phyloP scores from a whole-genome alignment of 257 asterid species.

The Salvia hispanica region DNA sequence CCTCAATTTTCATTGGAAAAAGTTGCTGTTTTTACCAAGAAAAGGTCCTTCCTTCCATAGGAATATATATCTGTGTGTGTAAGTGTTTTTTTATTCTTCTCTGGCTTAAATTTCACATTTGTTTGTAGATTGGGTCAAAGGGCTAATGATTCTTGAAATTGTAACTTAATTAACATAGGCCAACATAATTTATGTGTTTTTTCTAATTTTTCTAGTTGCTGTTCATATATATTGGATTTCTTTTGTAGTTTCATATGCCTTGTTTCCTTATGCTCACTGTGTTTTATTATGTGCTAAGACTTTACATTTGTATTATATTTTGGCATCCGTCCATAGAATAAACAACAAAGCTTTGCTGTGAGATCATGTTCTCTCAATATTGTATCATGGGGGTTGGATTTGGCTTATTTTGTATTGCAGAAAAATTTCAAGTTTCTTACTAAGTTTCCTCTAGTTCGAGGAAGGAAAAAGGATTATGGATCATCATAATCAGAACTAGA shows the following conservation, averaged over 20 bases:
- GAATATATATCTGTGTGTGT: too few species aligned
- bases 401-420: not conserved
- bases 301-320: too few species aligned
- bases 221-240: not conserved
- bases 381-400: slow-evolving; percentile 20
- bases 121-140: too few species aligned
- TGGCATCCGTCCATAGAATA: not conserved
- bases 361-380: slow-evolving; percentile 15
- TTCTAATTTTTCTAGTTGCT: too few species aligned
- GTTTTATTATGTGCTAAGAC: not conserved
- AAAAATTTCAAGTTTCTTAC: not conserved
- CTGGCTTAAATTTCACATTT: too few species aligned
- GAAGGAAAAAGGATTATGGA: slow-evolving; percentile 43
- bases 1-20: too few species aligned
- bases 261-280: not conserved
- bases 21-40: too few species aligned
- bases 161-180: too few species aligned
- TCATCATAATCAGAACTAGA: slow-evolving; percentile 38
- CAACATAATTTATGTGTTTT: too few species aligned
- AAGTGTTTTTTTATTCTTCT: too few species aligned
- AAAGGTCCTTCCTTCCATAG: too few species aligned
- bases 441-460: slow-evolving; percentile 10
- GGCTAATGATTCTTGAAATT: too few species aligned
- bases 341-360: not conserved
- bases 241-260: not conserved